phyloP scores from a whole-genome alignment of 805 yeast genomes.

The Candida glaebosa region DNA sequence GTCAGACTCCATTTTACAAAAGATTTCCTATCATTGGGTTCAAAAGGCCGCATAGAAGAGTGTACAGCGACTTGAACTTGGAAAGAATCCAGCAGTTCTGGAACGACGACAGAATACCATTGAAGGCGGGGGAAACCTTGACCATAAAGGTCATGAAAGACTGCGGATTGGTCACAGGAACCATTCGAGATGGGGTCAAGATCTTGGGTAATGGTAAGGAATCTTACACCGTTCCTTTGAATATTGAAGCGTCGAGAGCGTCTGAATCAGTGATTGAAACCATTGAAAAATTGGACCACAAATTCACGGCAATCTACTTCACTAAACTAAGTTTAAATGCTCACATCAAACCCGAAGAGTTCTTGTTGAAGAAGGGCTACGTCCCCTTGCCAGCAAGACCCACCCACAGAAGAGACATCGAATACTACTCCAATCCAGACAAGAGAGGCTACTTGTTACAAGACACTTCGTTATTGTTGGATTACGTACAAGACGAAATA shows the following conservation, averaged over 20 bases:
- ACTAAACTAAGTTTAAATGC: constrained; percentile 63
- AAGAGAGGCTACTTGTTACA: constrained; percentile 72
- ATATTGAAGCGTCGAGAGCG: constrained; percentile 81
- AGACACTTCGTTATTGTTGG: constrained; percentile 37
- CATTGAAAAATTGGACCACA: constrained; percentile 72
- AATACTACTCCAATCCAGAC: constrained; percentile 66
- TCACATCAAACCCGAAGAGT: constrained; percentile 72
- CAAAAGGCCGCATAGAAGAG: constrained; percentile 56
- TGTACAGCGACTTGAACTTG: constrained; percentile 59
- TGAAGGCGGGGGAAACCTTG: constrained; percentile 59
- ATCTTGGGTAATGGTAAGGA: constrained; percentile 63
- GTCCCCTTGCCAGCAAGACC: constrained; percentile 87
- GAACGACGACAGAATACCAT: constrained; percentile 58
- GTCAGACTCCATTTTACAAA: constrained; percentile 89
- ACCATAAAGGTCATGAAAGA: constrained; percentile 76
- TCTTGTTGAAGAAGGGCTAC: constrained; percentile 66
- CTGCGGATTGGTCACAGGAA: constrained; percentile 68
- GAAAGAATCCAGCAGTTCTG: constrained; percentile 68
- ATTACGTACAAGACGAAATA: constrained; percentile 21
- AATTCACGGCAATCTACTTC: constrained; percentile 68
- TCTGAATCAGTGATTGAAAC: constrained; percentile 67
- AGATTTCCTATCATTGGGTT: constrained; percentile 88
- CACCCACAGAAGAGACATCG: constrained; percentile 72
- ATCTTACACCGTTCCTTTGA: constrained; percentile 55
- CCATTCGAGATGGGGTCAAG: constrained; percentile 76